Conservation (phyloP, 2,329 filamentous ascomycete genomes). For the Penicillium vulpinum region DNA sequence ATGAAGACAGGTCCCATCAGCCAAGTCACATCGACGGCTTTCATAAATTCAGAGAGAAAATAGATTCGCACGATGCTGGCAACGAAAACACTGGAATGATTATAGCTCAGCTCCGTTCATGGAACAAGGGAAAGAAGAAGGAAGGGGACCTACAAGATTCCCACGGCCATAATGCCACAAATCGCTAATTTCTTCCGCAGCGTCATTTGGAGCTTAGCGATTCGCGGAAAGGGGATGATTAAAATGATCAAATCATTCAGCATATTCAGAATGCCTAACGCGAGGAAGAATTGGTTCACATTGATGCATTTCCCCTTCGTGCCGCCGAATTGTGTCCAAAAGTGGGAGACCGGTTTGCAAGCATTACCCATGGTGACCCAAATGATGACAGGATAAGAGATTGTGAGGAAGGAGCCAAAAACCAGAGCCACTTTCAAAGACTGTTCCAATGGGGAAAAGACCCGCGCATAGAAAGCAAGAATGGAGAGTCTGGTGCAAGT, state of each 20-base stretch:
- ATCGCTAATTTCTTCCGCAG: background rate
- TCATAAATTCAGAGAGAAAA: background rate
- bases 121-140: background rate
- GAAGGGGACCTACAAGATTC: background rate
- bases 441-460: background rate
- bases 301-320: conserved; percentile 1
- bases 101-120: background rate
- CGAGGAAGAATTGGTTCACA: background rate
- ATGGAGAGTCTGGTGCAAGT: background rate
- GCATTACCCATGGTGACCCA: conserved; percentile 12
- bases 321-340: conserved; percentile 19
- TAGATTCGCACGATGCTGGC: background rate
- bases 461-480: background rate
- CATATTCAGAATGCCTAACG: background rate
- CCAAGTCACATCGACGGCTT: conserved; percentile 4
- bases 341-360: conserved; percentile 14
- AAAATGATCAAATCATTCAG: background rate
- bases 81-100: background rate
- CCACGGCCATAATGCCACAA: background rate
- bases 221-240: background rate
- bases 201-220: background rate
- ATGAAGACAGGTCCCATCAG: conserved; percentile 14
- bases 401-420: background rate
- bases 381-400: conserved; percentile 13
- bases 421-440: background rate